Base-by-base conservation (phyloP, 75 land plant genomes). In the Pseudotsuga menziesii region DNA sequence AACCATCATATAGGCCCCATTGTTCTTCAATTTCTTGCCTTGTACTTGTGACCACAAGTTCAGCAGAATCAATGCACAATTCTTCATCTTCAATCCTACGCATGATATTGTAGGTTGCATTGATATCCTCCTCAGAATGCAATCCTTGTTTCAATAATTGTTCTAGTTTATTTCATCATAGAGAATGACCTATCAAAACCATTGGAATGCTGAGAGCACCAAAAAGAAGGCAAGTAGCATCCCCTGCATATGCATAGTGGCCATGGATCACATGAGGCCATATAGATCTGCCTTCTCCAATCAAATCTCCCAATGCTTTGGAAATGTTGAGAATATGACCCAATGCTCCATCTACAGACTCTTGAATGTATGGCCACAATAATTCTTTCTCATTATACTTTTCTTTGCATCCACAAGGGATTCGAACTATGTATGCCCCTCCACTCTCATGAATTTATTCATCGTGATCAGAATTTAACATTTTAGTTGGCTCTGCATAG, bases 221-320 rank as follows among this genome's bases (percentile, higher is more conserved):
- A 17, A 95, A 92, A 56, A 94, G 84, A 27, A 90, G 87, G 35
- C 91, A 85, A 76, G 93, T 91, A 64, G 89, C 86, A 73, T 94
- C 91, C 22, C 98, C 98, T 25, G 98, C 98, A 89, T 94, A 95
- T 61, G 95, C 95, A 86, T 92, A 94, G 72, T 94, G 95, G 19
- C 98, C 98, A 78, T 94, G 98, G 60, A 94, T 90, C 0, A 90
- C 88, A 78, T 84, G 85, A 39, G 98, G 98, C 98, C 98, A 94
- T 15, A 94, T 86, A 64, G 88, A 87, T 12, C 78, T 70, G 19
- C 88, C 94, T 29, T 76, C 81, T 75, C 91, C 86, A 66, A 94
- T 80, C 57, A 92, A 91, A 23, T 92, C 95, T 12, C 98, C 98
- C 26, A 94, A 80, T 60, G 84, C 95, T 79, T 90, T 92, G 23